A percentile compares a stretch with the other conserved stretches of the same genome.
These are phyloP conservation scores for Trametes cubensis DNA, from an alignment of 768 basidiomycete species.

Conservation along the genomic window DNA sequence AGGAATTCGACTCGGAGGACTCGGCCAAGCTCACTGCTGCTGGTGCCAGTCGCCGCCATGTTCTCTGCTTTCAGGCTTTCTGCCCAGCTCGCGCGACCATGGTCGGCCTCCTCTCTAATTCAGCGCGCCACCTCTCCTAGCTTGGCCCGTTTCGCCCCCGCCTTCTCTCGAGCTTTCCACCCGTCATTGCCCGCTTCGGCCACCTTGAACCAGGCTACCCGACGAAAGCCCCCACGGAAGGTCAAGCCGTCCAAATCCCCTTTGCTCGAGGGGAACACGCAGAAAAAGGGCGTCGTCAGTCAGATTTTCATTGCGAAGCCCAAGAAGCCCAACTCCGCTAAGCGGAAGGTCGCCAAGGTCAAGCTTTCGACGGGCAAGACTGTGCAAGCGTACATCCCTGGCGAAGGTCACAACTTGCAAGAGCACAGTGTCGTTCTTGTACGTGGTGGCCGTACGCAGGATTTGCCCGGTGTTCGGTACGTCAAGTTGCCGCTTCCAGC, in stretches of 20 bases:
- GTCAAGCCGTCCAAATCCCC: slow-evolving; percentile 68
- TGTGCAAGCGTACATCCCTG: slow-evolving; percentile 92
- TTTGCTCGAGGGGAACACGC: slow-evolving; percentile 75
- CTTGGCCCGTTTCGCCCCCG: background rate
- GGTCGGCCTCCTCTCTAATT: slow-evolving; percentile 17
- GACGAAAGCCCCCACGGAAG: slow-evolving; percentile 60
- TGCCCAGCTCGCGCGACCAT: slow-evolving; percentile 15
- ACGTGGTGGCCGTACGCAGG: slow-evolving; percentile 94
- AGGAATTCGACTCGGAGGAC: slow-evolving; percentile 1
- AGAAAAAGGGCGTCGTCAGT: slow-evolving; percentile 91
- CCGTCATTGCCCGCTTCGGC: slow-evolving; percentile 56
- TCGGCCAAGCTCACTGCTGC: slow-evolving; percentile 1
- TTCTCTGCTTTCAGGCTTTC: slow-evolving; percentile 28
- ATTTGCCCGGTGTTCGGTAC: slow-evolving; percentile 96
- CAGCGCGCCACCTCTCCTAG: slow-evolving; percentile 13
- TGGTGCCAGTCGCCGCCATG: slow-evolving; percentile 25
- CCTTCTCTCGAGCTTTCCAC: slow-evolving; percentile 59
- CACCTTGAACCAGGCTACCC: slow-evolving; percentile 89
- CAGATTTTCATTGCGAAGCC: slow-evolving; percentile 81
- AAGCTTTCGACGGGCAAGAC: slow-evolving; percentile 89
- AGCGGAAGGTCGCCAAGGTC: slow-evolving; percentile 94
- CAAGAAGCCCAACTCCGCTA: slow-evolving; percentile 98
- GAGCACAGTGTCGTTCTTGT: slow-evolving; percentile 96
- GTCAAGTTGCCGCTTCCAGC: slow-evolving; percentile 27
- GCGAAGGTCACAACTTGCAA: slow-evolving; percentile 97